Base-by-base conservation (phyloP, 108 stramenopile genomes). In the Cyclotella distinguenda region DNA sequence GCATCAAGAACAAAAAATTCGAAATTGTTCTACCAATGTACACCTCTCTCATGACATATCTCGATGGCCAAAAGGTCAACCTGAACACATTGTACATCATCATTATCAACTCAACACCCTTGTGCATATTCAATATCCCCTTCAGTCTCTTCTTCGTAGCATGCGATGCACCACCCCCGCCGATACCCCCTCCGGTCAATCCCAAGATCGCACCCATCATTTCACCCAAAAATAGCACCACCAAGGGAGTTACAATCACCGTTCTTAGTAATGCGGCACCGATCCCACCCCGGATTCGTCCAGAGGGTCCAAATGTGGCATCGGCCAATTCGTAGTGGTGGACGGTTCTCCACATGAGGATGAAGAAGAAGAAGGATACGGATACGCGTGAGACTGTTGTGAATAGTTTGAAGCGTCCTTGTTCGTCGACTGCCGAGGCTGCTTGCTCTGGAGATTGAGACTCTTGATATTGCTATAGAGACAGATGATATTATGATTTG, bases 241-340 rank as follows among this genome's bases (percentile, higher is more conserved):
- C 68, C 9, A 89, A 57, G 23, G 82, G 82, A 19, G 70, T 75
- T 6, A 88, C 82, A 0, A 74, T 42, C 6, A 82, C 40, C 12
- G 72, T 25, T 30, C 89, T 79, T 7, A 68, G 21, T 18, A 75
- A n/a, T 15, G 60, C 60, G 10, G 51, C 46, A 31, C 35, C 38
- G 4, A 15, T 35, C 25, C 34, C 86, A n/a, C n/a, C n/a, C n/a
- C n/a, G n/a, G n/a, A n/a, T n/a, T n/a, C n/a, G n/a, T 66, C 38
- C 45, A 43, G 59, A 59, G 3, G 63, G 18, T 1, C 66, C 62
- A 59, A 85, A 75, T 10, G 78, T 34, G 11, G 78, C 66, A 77
- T 93, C 92, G 0, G 89, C 89, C 36, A 88, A 55, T 64, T 95
- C 93, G 49, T 86, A 87, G 33, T 91, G 78, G 69, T 88, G 86